These are phyloP conservation scores for Cadophora gregata DNA, from an alignment of 2,329 filamentous ascomycete species.

Conservation along the genomic window DNA sequence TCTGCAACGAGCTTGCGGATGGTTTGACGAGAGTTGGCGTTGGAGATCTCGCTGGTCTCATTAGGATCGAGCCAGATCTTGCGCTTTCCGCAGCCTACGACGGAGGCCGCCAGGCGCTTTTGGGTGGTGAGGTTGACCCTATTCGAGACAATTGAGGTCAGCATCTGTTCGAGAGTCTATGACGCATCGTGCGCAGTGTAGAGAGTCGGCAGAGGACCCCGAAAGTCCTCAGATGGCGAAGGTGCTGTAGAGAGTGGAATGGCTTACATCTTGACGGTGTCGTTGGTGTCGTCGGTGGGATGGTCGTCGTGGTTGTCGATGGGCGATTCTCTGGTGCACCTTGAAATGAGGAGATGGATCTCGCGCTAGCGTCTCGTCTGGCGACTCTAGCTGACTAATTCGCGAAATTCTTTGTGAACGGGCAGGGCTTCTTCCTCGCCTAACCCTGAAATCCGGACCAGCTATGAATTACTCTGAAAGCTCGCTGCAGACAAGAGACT, in stretches of 20 bases:
- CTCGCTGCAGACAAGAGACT: neutral
- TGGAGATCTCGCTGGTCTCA: conserved; percentile 99
- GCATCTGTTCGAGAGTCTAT: conserved; percentile 31
- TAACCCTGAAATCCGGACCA: neutral
- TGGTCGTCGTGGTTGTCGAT: conserved; percentile 43
- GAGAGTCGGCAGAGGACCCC: neutral
- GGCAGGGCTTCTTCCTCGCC: conserved; percentile 12
- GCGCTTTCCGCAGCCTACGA: conserved; percentile 98
- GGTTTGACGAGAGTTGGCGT: conserved; percentile 99
- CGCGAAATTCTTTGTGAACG: conserved; percentile 10
- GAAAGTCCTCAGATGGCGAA: neutral
- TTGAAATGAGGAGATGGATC: conserved; percentile 24
- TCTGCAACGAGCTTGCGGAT: conserved; percentile 99
- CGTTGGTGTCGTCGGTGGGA: conserved; percentile 40
- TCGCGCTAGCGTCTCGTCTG: conserved; percentile 10
- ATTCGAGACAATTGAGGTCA: conserved; percentile 45
- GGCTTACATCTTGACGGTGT: conserved; percentile 44
- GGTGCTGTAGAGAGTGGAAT: conserved; percentile 7
- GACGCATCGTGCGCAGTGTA: conserved; percentile 28
- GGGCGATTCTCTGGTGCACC: conserved; percentile 30
- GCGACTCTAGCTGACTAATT: conserved; percentile 1
- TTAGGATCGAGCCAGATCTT: conserved; percentile 99
- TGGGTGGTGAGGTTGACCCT: conserved; percentile 99
- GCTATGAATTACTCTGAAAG: neutral
- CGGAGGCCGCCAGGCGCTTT: conserved; percentile 99